Evolutionary conservation across 371 early-diverging fungal species (phyloP), one percentile per base, ranked within the genome.

Genomic region (Mucor saturninus): DNA sequence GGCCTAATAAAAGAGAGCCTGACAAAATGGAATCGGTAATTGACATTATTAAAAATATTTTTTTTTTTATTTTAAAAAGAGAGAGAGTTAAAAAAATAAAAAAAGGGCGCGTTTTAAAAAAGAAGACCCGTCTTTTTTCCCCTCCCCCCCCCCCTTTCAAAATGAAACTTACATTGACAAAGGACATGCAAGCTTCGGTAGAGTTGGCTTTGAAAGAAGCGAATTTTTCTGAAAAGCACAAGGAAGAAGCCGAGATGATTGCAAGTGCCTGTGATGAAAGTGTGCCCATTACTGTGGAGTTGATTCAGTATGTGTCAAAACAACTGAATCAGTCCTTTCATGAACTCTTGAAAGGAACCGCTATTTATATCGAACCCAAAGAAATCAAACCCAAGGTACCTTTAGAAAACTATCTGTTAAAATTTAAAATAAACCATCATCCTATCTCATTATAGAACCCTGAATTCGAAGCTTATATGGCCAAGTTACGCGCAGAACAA

Each of bases 141-240:
- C 8, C 45, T 43, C 40, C 7, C 4, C 7, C 15, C 32, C 15
- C 14, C 39, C 26, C n/a, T 48, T 48, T 29, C 29, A 9, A 51
- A 32, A 76, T 76, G 76, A 67, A 71, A 32, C 48, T 76, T 31
- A 59, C 40, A 21, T 55, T 77, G 15, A 77, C 77, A 46, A 46
- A 61, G 40, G 1, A 11, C 2, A 76, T 76, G 21, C 72, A 77
- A 37, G 42, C 62, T 3, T 54, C 58, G 11, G 42, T 72, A 4
- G 35, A 57, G 29, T 42, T 38, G 10, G 70, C 68, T 5, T 28
- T 68, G 4, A 56, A 65, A 21, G 42, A 56, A 9, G 49, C 52
- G 2, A 39, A 54, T 5, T 65, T 69, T n/a, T 56, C 64, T 31
- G 39, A 53, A 2, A 53, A 53, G 31, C 50, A 59, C 30, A 43